A percentile compares a stretch with the other conserved stretches of the same genome.
These are phyloP conservation scores for Heritiera fomes DNA, from an alignment of 345 rosid species.

Conservation along the genomic window DNA sequence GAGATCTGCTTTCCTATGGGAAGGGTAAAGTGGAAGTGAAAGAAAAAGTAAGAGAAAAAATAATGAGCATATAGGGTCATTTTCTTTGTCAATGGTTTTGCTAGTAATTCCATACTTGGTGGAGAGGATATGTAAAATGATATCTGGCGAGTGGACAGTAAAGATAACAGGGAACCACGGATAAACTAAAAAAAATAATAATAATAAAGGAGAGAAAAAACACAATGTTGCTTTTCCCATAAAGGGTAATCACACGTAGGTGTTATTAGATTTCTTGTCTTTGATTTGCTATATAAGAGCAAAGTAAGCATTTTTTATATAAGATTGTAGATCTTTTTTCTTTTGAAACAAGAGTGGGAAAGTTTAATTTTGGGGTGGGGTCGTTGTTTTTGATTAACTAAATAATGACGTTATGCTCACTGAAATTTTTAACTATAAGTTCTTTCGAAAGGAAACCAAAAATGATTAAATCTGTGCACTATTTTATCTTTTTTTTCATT, in stretches of 20 bases:
- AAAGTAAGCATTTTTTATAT: neutral
- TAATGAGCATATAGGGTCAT: neutral
- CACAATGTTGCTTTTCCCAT: neutral
- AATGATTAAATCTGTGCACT: neutral
- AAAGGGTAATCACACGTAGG: neutral
- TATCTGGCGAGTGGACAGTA: neutral
- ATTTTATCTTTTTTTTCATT: neutral
- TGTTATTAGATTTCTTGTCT: neutral
- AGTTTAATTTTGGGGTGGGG: neutral
- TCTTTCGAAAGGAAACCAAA: neutral
- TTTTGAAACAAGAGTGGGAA: neutral
- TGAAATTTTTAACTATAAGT: neutral
- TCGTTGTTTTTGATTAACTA: neutral
- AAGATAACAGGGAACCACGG: neutral
- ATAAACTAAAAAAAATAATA: neutral
- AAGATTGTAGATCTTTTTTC: neutral
- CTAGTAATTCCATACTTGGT: neutral
- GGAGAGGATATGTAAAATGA: neutral
- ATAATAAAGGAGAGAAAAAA: too few species aligned
- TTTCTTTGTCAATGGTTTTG: neutral
- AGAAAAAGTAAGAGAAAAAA: neutral
- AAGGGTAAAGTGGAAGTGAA: neutral
- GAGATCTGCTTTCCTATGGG: neutral
- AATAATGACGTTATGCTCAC: neutral
- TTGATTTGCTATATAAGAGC: neutral